phyloP scores from a whole-genome alignment of 2,329 filamentous ascomycete genomes.

The Penicillium nordicum region DNA sequence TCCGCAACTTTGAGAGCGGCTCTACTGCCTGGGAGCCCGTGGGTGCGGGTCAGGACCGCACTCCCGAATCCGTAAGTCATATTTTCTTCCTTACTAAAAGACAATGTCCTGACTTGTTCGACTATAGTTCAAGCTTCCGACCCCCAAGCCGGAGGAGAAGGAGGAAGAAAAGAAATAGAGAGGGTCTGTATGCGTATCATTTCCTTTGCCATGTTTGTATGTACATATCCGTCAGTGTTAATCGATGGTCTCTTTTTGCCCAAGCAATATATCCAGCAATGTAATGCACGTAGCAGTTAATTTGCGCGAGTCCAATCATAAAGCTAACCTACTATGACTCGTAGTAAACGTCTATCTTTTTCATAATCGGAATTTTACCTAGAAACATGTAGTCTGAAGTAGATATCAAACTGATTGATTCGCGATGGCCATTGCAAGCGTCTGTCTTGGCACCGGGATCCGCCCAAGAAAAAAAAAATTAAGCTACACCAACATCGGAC shows the following conservation, averaged over 20 bases:
- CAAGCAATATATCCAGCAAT: neutral
- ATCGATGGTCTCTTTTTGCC: slow-evolving; percentile 20
- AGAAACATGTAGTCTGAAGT: no score
- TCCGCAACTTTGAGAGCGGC: slow-evolving; percentile 95
- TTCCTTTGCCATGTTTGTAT: slow-evolving; percentile 38
- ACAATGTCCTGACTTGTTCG: slow-evolving; percentile 7
- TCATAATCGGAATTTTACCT: neutral
- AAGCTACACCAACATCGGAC: slow-evolving; percentile 11
- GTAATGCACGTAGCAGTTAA: neutral
- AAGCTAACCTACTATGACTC: fast-evolving
- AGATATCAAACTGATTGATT: neutral
- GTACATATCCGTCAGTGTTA: slow-evolving; percentile 33
- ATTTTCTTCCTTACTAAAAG: neutral
- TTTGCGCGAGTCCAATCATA: neutral
- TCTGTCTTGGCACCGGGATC: slow-evolving; percentile 20
- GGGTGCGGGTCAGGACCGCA: slow-evolving; percentile 70
- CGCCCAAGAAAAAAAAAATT: slow-evolving; percentile 22
- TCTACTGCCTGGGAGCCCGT: slow-evolving; percentile 69
- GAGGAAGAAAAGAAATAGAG: slow-evolving; percentile 86
- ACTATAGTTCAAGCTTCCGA: slow-evolving; percentile 80
- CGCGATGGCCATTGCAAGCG: neutral
- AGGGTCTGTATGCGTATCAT: slow-evolving; percentile 37
- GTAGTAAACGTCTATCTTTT: no score
- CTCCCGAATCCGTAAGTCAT: slow-evolving; percentile 63
- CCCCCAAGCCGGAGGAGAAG: slow-evolving; percentile 90